phyloP scores from a whole-genome alignment of 805 yeast species.

The Saccharomycopsis fermentans region DNA sequence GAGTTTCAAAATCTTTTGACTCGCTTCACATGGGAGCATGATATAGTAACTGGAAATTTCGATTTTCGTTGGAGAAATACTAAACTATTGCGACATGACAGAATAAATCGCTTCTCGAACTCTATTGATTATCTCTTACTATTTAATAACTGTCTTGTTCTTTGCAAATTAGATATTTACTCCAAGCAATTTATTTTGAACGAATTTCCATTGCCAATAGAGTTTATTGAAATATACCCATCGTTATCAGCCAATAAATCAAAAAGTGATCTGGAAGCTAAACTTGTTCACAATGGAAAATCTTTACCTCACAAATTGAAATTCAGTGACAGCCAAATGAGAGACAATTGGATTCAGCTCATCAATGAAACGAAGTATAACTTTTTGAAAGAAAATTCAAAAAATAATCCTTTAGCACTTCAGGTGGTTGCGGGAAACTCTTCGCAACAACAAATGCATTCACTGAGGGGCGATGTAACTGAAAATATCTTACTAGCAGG shows the following conservation, averaged over 20 bases:
- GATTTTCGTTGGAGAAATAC: conserved; percentile 16
- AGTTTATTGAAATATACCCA: conserved; percentile 12
- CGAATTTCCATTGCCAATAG: conserved; percentile 18
- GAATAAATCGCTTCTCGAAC: conserved; percentile 13
- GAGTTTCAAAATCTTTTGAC: conserved; percentile 16
- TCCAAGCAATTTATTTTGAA: conserved; percentile 14
- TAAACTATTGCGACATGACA: conserved; percentile 14
- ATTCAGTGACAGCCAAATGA: conserved; percentile 9
- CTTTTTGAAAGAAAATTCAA: conserved; percentile 7
- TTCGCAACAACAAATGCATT: not conserved
- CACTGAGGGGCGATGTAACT: not conserved
- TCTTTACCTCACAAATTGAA: conserved; percentile 6
- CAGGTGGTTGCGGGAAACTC: conserved; percentile 9
- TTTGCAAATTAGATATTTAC: conserved; percentile 17
- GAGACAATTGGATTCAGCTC: conserved; percentile 13
- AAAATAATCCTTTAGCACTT: conserved; percentile 14
- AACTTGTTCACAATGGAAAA: conserved; percentile 11
- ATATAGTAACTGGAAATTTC: conserved; percentile 10
- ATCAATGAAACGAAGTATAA: conserved; percentile 13
- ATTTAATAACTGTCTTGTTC: conserved; percentile 16
- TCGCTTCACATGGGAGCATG: conserved; percentile 12
- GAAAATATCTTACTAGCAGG: not conserved
- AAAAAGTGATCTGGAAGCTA: conserved; percentile 5
- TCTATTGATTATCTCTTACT: conserved; percentile 15
- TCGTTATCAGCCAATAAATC: not conserved